These are phyloP conservation scores for Cucumis sativus DNA, from an alignment of 306 rosid species.

Conservation along the genomic window Cucumber_9930_V3 NC_026655.2:1582001-1582500, in stretches of 20 bases:
- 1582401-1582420: not conserved
- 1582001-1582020: constrained; percentile 57
- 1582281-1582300: constrained; percentile 52
- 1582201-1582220: constrained; percentile 67
- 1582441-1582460: not conserved
- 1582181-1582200: constrained; percentile 58
- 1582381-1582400: constrained; percentile 20
- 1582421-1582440: not conserved
- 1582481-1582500: not conserved
- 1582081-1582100: constrained; percentile 59
- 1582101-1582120: constrained; percentile 65
- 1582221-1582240: constrained; percentile 57
- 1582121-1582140: constrained; percentile 55
- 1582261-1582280: constrained; percentile 62
- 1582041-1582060: constrained; percentile 52
- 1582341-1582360: constrained; percentile 13
- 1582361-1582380: constrained; percentile 14
- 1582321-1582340: constrained; percentile 19
- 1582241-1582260: constrained; percentile 50
- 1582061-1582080: constrained; percentile 71
- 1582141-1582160: constrained; percentile 75
- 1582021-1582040: constrained; percentile 43
- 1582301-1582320: constrained; percentile 31
- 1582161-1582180: constrained; percentile 73
- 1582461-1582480: not conserved